Conservation (phyloP, 148 eudicot genomes). For the Fagopyrum homotropicum region DNA sequence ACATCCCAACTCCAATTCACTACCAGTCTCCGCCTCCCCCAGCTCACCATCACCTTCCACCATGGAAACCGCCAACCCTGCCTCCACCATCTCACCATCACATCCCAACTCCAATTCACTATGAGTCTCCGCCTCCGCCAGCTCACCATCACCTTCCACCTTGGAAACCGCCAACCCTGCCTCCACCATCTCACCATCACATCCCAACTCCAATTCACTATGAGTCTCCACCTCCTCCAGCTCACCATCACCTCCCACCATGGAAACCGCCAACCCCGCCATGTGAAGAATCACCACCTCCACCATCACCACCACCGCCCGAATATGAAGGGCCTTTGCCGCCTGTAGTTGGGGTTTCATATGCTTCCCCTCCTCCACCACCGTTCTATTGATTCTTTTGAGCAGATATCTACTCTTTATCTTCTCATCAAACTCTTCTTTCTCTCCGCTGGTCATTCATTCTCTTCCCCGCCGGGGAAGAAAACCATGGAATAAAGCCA, state of each 20-base stretch:
- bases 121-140: no score
- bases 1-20: no score
- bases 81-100: conserved; percentile 12
- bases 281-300: not conserved
- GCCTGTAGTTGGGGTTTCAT: conserved; percentile 44
- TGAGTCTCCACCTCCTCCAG: no score
- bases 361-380: conserved; percentile 81
- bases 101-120: no score
- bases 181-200: conserved; percentile 10
- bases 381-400: conserved; percentile 83
- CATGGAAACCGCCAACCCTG: conserved; percentile 5
- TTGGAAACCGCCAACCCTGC: conserved; percentile 10
- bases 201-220: no score
- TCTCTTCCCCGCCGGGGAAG: no score
- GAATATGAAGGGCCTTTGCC: conserved; percentile 56
- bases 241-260: conserved; percentile 16
- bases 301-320: conserved; percentile 25
- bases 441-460: not conserved
- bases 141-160: no score
- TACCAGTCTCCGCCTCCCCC: no score
- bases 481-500: no score
- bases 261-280: conserved; percentile 10
- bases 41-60: no score
- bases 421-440: conserved; percentile 7
- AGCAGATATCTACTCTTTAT: conserved; percentile 21